phyloP scores from a whole-genome alignment of 805 yeast species.

The Candida silvicultrix region DNA sequence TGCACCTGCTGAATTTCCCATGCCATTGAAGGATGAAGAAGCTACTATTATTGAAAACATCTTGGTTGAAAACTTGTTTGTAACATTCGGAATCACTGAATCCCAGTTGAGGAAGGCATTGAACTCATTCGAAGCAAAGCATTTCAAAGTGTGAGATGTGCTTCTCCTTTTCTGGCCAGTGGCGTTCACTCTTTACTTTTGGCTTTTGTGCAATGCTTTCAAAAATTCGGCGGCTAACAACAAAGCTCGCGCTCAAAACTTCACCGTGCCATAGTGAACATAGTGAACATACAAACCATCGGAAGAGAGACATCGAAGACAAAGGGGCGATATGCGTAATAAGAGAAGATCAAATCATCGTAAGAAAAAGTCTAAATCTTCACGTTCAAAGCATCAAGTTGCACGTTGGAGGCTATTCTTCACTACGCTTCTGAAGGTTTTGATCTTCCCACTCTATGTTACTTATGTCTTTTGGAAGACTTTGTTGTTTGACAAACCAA shows the following conservation, averaged over 20 bases:
- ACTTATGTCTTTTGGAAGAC: background rate
- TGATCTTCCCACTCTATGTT: constrained; percentile 4
- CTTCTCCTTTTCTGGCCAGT: background rate
- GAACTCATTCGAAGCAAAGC: background rate
- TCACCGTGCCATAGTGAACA: no score
- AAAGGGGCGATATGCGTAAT: background rate
- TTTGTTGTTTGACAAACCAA: constrained; percentile 3
- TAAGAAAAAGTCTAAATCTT: background rate
- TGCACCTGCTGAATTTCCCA: background rate
- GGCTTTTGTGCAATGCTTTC: background rate
- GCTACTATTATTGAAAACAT: constrained; percentile 4
- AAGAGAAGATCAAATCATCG: background rate
- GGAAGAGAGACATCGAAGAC: no score
- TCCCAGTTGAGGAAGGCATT: constrained; percentile 4
- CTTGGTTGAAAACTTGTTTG: constrained; percentile 5
- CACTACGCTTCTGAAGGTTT: constrained; percentile 1
- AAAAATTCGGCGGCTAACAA: background rate
- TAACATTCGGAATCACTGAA: constrained; percentile 7
- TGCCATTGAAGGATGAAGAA: constrained; percentile 1
- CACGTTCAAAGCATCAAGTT: background rate
- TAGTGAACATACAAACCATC: no score
- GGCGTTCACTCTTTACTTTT: background rate
- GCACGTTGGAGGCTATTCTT: background rate
- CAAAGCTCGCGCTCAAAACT: no score
- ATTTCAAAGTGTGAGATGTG: background rate